These are phyloP conservation scores for Lactuca saligna DNA, from an alignment of 129 eudicot species.

Conservation along the genomic window DNA sequence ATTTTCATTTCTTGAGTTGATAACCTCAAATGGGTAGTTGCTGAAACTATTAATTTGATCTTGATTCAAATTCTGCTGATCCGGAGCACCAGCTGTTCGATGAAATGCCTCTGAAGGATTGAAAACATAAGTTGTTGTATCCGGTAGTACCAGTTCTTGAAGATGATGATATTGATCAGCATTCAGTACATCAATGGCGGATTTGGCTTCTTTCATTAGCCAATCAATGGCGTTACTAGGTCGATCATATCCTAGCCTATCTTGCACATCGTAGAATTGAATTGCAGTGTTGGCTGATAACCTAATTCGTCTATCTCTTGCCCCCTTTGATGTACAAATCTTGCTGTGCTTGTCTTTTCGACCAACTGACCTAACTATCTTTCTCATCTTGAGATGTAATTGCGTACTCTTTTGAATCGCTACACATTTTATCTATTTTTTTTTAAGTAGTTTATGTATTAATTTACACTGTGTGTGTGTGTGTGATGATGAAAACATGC, in stretches of 20 bases:
- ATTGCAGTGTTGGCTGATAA: conserved; percentile 74
- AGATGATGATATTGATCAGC: not conserved
- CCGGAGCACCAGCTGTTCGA: conserved; percentile 1
- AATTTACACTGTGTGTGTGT: not conserved
- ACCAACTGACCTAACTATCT: conserved; percentile 21
- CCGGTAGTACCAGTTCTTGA: not conserved
- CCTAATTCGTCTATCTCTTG: conserved; percentile 62
- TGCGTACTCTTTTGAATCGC: not conserved
- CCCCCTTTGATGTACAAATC: conserved; percentile 62
- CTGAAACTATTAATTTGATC: not conserved
- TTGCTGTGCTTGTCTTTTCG: conserved; percentile 63
- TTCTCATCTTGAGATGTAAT: not conserved
- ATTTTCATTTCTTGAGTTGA: conserved; percentile 16
- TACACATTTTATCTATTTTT: not conserved
- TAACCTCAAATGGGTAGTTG: conserved; percentile 12
- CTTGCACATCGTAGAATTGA: conserved; percentile 75
- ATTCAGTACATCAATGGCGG: conserved; percentile 58
- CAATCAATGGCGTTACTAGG: conserved; percentile 86
- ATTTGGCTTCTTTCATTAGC: conserved; percentile 69
- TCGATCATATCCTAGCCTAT: conserved; percentile 71
- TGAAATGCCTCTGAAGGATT: conserved; percentile 6
- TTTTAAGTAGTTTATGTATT: not conserved
- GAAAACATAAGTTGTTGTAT: not conserved
- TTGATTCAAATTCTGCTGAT: conserved; percentile 7
- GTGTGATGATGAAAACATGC: conserved; percentile 14